These are phyloP conservation scores for Aphanomyces stellatus DNA, from an alignment of 352 stramenopile species.

Conservation along the genomic window DNA sequence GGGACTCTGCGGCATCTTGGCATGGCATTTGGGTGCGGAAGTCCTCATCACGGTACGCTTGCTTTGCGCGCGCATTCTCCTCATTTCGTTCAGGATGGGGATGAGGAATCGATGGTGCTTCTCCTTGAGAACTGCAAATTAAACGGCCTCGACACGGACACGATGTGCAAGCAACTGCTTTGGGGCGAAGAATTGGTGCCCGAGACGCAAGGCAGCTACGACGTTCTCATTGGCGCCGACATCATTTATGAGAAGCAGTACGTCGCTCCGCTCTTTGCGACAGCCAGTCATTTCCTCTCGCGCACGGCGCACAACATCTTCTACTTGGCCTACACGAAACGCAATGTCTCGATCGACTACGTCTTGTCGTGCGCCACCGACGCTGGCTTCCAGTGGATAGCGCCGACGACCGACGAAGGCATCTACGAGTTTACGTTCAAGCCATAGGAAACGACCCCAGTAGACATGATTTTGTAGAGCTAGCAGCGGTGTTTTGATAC, in stretches of 20 bases:
- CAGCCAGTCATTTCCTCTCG: slow-evolving; percentile 34
- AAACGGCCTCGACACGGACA: slow-evolving; percentile 32
- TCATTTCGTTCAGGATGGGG: slow-evolving; percentile 28
- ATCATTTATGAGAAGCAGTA: slow-evolving; percentile 60
- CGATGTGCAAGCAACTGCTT: slow-evolving; percentile 38
- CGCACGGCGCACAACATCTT: slow-evolving; percentile 36
- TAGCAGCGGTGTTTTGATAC: too few species aligned
- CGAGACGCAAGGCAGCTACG: slow-evolving; percentile 36
- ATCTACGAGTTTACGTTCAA: slow-evolving; percentile 38
- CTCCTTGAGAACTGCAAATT: slow-evolving; percentile 45
- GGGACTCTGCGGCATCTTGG: slow-evolving; percentile 48
- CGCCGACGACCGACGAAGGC: slow-evolving; percentile 38
- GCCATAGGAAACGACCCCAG: not conserved
- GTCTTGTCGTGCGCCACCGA: slow-evolving; percentile 40
- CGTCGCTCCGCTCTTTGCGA: slow-evolving; percentile 44
- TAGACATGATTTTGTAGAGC: too few species aligned
- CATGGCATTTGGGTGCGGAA: slow-evolving; percentile 40
- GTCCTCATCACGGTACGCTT: slow-evolving; percentile 38
- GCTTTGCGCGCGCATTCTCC: not conserved
- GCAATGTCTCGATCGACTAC: slow-evolving; percentile 59
- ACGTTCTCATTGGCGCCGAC: slow-evolving; percentile 45
- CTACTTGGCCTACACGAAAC: slow-evolving; percentile 52
- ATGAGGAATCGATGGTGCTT: slow-evolving; percentile 41
- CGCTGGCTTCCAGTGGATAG: slow-evolving; percentile 55
- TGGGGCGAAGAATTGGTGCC: slow-evolving; percentile 38